Base-by-base conservation (phyloP, 2,329 filamentous ascomycete species). In the Coniella vitis region DNA sequence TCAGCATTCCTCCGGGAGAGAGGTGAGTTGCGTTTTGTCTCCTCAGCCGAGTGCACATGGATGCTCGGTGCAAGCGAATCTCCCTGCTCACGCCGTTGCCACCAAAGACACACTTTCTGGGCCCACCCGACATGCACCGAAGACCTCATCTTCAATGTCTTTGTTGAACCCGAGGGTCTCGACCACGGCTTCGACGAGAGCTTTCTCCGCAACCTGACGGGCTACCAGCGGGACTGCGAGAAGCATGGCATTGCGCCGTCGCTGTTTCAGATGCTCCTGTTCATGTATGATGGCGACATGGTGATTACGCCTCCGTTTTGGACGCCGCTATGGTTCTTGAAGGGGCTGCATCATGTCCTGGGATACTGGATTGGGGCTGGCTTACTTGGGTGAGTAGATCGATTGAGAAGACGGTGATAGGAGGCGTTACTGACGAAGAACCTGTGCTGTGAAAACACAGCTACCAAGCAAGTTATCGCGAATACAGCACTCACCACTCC, bases 131-230 rank as follows among this genome's bases (percentile, higher is more conserved):
- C 51, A 4, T 47, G 38, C 0, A 36, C 16, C 9, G 42, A 53
- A 21, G 47, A 50, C 17, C 38, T 53, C n/a, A 13, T 49, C 34
- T 49, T 53, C 47, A 44, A 34, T 4, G 43, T 49, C 29, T 52
- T 41, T 42, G 43, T 44, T 3, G 50, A 52, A 17, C 47, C 51
- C 4, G 47, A 53, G 20, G 51, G 38, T 20, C 17, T 53, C 19
- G 47, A 53, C 37, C 35, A 50, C 31, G 43, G 47, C 20, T 47
- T 53, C 43, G 51, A 53, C 31, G 47, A 53, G 43, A 39, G 35
- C 16, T 50, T 49, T n/a, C 34, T 50, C 42, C 42, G 51, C 38
- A 49, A 53, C 35, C 32, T 47, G 31, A 36, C 14, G 19, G 39
- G 47, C 1, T 53, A 50, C 19, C 25, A 46, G 2, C 4, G 17